A percentile compares a stretch with the other conserved stretches of the same genome.
Conservation (phyloP, 169 alveolate genomes). For the Cryptosporidium ryanae region DNA sequence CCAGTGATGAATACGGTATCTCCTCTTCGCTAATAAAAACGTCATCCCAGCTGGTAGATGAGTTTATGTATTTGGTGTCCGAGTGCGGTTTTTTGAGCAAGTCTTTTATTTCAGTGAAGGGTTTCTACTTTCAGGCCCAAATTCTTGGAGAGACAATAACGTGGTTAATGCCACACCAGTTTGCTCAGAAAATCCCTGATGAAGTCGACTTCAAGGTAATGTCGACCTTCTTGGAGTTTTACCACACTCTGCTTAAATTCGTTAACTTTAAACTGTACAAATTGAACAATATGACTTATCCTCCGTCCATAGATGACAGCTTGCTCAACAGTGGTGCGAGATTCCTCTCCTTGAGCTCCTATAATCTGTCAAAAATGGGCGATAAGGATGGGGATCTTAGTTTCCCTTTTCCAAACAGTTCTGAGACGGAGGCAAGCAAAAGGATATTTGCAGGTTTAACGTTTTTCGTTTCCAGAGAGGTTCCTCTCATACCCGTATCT, state of each 20-base stretch:
- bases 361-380: conserved; percentile 75
- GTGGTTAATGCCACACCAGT: conserved; percentile 97
- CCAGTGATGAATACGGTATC: conserved; percentile 84
- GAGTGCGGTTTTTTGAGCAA: conserved; percentile 78
- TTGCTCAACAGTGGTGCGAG: conserved; percentile 61
- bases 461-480: conserved; percentile 91
- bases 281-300: conserved; percentile 86
- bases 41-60: conserved; percentile 85
- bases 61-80: conserved; percentile 87
- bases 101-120: conserved; percentile 95
- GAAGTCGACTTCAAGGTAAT: conserved; percentile 96
- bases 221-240: conserved; percentile 93
- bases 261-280: conserved; percentile 92
- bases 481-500: conserved; percentile 90
- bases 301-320: conserved; percentile 77
- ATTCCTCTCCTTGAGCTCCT: conserved; percentile 15
- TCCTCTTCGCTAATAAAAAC: conserved; percentile 81
- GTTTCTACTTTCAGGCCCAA: conserved; percentile 97
- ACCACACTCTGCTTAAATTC: conserved; percentile 90
- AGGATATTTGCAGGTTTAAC: conserved; percentile 84
- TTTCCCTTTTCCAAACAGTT: conserved; percentile 67
- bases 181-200: conserved; percentile 93
- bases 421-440: conserved; percentile 75
- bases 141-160: conserved; percentile 93
- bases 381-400: conserved; percentile 75